Base-by-base conservation (phyloP, 202 grass and related monocot genomes). In the Miscanthus sacchariflorus region DNA sequence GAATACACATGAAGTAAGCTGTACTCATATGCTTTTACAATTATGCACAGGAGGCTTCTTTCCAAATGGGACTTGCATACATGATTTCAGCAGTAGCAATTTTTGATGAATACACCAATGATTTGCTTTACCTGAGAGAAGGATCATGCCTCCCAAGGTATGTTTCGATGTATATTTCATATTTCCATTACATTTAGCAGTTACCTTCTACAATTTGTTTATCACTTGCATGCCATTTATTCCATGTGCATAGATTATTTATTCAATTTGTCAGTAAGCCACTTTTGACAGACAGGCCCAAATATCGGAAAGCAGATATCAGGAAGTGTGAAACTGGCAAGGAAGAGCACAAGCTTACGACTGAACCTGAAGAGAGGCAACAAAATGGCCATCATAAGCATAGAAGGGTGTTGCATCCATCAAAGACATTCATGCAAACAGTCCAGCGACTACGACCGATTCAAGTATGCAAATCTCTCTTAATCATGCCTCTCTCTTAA, bases 121-220 rank as follows among this genome's bases (percentile, higher is more conserved):
- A 96, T 70, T 81, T 99, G 77, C 96, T 99, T 90, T 91, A 99
- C 80, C 80, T 99, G 52, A 93, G 94, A 93, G 96, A 99, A 86
- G 96, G 96, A 6, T 99, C 96, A 80, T 96, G 91, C 61, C 87
- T 99, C 74, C 92, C 92, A 80, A 95, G 94, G 96, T 99, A 89
- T 7, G 64, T 70, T 77, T 72, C 2, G 0, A 17, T 50, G 28
- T 12, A 33, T 84, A 38, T 48, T 77, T 71, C 54, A 40, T 70
- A 39, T 27, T 71, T 70, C 43, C 4, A 43, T 18, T 19, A 19
- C 2, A 15, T 45, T 48, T 48, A 12, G 18, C 19, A 12, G 10
- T 74, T 17, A 68, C 74, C 59, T 68, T 27, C 33, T 39, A 23
- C 69, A 68, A 40, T 43, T 21, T 84, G 8, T 59, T 68, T 54